Percentiles rank a stretch among this genome's conserved stretches.
Evolutionary conservation across 331 rosid genomes (phyloP).

Genomic region (Cydonia oblonga): DNA sequence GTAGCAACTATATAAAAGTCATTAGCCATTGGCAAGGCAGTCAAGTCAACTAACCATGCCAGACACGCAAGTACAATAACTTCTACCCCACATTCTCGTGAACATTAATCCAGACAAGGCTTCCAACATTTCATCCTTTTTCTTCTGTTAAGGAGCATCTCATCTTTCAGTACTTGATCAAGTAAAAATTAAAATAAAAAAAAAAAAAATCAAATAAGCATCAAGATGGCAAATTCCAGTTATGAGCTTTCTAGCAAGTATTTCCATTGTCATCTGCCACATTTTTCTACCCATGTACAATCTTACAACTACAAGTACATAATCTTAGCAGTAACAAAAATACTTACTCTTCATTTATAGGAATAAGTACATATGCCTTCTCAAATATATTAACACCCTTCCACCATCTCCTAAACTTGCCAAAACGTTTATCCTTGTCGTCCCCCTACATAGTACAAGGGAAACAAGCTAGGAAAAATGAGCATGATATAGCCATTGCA

Average conservation of each 20-base stretch:
- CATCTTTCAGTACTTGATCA: not conserved
- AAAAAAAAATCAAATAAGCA: not conserved
- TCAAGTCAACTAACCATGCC: not conserved
- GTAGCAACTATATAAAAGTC: not conserved
- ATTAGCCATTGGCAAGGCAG: not conserved
- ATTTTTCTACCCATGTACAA: not conserved
- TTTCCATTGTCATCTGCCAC: not conserved
- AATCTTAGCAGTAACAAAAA: not conserved
- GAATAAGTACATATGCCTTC: conserved; percentile 84
- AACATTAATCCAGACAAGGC: not conserved
- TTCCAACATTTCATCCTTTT: too few relatives aligned
- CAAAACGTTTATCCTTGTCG: conserved; percentile 41
- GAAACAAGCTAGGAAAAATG: conserved; percentile 15
- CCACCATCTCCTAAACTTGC: conserved; percentile 98
- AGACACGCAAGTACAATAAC: not conserved
- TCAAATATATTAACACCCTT: conserved; percentile 83
- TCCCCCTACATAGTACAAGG: conserved; percentile 36
- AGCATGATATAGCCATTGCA: not conserved
- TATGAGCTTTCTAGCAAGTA: not conserved
- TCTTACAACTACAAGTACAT: not conserved
- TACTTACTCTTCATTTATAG: conserved; percentile 83
- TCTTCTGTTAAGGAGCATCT: not conserved
- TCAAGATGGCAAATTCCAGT: not conserved
- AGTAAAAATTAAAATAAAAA: not conserved
- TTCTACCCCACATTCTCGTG: not conserved